Evolutionary conservation across 768 basidiomycete genomes (phyloP).

Genomic region (Lactarius quietus): DNA sequence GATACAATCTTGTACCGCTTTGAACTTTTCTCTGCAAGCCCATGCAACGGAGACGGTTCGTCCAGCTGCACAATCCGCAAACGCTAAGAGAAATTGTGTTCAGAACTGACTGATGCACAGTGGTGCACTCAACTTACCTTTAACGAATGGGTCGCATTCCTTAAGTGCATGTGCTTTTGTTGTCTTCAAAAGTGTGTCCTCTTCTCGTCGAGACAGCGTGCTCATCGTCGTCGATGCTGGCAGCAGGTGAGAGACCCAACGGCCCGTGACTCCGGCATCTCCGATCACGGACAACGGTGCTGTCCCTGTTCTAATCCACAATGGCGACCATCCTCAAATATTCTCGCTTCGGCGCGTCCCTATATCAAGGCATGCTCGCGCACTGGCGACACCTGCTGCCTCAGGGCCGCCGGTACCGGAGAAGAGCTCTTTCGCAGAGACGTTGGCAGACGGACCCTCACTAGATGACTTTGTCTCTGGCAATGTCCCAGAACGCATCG

Average conservation of each 20-base stretch:
- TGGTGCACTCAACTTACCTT: conserved; percentile 45
- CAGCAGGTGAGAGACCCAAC: neutral
- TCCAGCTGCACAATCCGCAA: conserved; percentile 79
- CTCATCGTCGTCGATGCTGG: conserved; percentile 53
- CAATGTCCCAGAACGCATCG: conserved; percentile 52
- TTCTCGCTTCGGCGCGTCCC: conserved; percentile 17
- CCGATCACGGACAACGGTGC: neutral
- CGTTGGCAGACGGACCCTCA: conserved; percentile 62
- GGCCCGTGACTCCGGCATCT: conserved; percentile 11
- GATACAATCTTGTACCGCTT: conserved; percentile 74
- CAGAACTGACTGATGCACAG: neutral
- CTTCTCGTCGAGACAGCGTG: conserved; percentile 81
- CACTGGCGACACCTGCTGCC: conserved; percentile 35
- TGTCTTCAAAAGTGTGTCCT: conserved; percentile 78
- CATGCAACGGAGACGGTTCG: conserved; percentile 82
- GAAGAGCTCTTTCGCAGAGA: conserved; percentile 47
- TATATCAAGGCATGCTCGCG: conserved; percentile 8
- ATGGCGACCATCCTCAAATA: conserved; percentile 20
- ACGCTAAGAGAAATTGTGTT: conserved; percentile 45
- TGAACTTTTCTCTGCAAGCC: conserved; percentile 71
- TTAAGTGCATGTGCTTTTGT: conserved; percentile 76
- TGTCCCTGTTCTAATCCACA: neutral
- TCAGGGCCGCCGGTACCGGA: conserved; percentile 43
- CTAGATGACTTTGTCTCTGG: conserved; percentile 81
- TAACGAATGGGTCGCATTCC: conserved; percentile 73